These are phyloP conservation scores for Clarireedia hainanense DNA, from an alignment of 2,329 filamentous ascomycete genomes.

Conservation along the genomic window DNA sequence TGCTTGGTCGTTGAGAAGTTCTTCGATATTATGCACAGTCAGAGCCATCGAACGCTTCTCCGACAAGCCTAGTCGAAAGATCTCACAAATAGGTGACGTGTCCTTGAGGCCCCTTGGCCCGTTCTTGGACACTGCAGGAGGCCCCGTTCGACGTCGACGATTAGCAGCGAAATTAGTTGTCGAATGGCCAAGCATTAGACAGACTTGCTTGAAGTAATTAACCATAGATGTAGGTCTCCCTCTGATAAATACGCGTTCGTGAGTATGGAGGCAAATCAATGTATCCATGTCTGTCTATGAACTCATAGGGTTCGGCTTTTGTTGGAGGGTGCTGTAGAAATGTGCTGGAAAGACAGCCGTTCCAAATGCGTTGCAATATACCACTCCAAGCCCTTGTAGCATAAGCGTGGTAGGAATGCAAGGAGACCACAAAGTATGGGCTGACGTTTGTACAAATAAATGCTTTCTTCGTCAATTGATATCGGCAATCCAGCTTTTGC, in stretches of 20 bases:
- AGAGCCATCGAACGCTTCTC: not conserved
- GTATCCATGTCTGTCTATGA: constrained; percentile 11
- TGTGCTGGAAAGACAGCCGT: constrained; percentile 10
- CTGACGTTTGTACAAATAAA: constrained; percentile 12
- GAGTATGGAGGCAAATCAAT: constrained; percentile 1
- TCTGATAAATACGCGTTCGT: constrained; percentile 9
- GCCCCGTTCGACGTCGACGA: not conserved
- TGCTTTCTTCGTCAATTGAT: not conserved
- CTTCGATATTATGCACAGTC: constrained; percentile 9
- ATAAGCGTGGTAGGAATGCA: constrained; percentile 3
- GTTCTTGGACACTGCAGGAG: constrained; percentile 2
- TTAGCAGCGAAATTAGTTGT: constrained; percentile 3
- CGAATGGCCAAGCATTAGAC: constrained; percentile 6
- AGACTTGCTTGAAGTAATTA: constrained; percentile 8
- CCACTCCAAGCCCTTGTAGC: not conserved
- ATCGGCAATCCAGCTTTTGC: not conserved
- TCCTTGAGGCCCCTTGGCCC: constrained; percentile 5
- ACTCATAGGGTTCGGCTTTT: not conserved
- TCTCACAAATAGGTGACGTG: not conserved
- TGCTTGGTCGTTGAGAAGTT: constrained; percentile 10
- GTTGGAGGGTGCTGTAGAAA: constrained; percentile 9
- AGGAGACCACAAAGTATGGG: constrained; percentile 12
- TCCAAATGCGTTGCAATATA: not conserved
- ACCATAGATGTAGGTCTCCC: not conserved
- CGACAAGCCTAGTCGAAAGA: not conserved